A percentile compares a stretch with the other conserved stretches of the same genome.
phyloP scores from a whole-genome alignment of 805 yeast genomes.

The Hanseniaspora guilliermondii region DNA sequence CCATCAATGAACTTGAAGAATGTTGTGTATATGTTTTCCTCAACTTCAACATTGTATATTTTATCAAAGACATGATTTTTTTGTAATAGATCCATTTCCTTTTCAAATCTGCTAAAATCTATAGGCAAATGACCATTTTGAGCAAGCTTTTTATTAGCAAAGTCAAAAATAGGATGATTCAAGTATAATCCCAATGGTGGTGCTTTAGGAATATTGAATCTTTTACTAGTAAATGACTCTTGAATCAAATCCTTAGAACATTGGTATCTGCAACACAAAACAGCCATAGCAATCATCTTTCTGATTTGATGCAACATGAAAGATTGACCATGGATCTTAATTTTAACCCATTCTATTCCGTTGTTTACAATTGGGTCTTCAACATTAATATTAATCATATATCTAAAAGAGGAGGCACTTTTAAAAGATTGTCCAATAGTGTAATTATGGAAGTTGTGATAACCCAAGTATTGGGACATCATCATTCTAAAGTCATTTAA shows the following conservation, averaged over 20 bases:
- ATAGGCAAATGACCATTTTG: conserved; percentile 68
- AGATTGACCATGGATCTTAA: conserved; percentile 94
- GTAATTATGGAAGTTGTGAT: conserved; percentile 85
- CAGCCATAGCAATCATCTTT: conserved; percentile 94
- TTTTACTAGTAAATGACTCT: conserved; percentile 62
- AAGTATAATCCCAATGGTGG: conserved; percentile 87
- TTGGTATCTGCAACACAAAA: conserved; percentile 72
- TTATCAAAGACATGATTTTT: conserved; percentile 80
- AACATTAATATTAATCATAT: conserved; percentile 65
- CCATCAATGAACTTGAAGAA: conserved; percentile 85
- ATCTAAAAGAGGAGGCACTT: conserved; percentile 76
- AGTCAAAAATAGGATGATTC: conserved; percentile 85
- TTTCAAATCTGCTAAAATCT: conserved; percentile 51
- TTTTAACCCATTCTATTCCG: conserved; percentile 90
- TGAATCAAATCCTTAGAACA: conserved; percentile 64
- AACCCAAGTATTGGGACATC: conserved; percentile 64
- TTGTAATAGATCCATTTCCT: conserved; percentile 75
- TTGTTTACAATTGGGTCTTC: conserved; percentile 84
- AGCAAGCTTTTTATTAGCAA: conserved; percentile 58
- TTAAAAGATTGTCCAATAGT: conserved; percentile 69
- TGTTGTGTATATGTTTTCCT: conserved; percentile 78
- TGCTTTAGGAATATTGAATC: conserved; percentile 88
- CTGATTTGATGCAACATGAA: conserved; percentile 97
- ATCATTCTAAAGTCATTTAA: conserved; percentile 53
- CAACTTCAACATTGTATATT: conserved; percentile 78